Evolutionary conservation across 2,329 filamentous ascomycete species (phyloP), one percentile per base, ranked within the genome.

Genomic region (Phialophora verrucosa): DNA sequence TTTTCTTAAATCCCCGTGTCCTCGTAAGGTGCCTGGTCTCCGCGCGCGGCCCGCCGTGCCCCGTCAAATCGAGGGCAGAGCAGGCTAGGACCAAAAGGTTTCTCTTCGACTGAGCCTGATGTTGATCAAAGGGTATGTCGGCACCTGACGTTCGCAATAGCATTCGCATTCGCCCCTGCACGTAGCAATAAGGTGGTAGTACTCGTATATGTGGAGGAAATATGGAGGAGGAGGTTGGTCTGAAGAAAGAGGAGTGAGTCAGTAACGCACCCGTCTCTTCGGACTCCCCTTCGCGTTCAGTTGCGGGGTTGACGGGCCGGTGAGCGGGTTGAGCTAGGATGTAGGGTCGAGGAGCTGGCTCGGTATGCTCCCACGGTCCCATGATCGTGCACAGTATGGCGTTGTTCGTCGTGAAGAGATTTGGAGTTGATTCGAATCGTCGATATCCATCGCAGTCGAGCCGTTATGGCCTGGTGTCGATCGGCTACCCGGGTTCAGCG

Each of bases 271-370:
- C 38, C 38, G 11, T 44, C 3, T 20, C 38, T n/a, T 42, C 17
- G 2, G 38, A 8, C 38, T n/a, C 7, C 14, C 64, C 59, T 72
- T 73, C 42, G 71, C 71, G 55, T 71, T 64, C 11, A 4, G 11
- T 35, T 35, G 11, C 10, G 32, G 32, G 1, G 0, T 35, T 35
- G 32, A 71, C 66, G 20, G 70, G 71, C 11, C 71, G 54, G 20
- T 67, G 69, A 6, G 69, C 31, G 69, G 66, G 59, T 72, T 23
- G 67, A 70, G 20, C 69, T 71, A 14, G 69, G 68, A 73, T 71
- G 7, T 31, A 29, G 6, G 38, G n/a, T n/a, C 38, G 2, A n/a
- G 14, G 6, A 11, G 10, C 32, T 12, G 32, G 11, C 32, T 17
- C 12, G 53, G 25, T n/a, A 32, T 23, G 7, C 20, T 31, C 29